Conservation (phyloP, 441 rosid genomes). For the Euphorbia corollata region DNA sequence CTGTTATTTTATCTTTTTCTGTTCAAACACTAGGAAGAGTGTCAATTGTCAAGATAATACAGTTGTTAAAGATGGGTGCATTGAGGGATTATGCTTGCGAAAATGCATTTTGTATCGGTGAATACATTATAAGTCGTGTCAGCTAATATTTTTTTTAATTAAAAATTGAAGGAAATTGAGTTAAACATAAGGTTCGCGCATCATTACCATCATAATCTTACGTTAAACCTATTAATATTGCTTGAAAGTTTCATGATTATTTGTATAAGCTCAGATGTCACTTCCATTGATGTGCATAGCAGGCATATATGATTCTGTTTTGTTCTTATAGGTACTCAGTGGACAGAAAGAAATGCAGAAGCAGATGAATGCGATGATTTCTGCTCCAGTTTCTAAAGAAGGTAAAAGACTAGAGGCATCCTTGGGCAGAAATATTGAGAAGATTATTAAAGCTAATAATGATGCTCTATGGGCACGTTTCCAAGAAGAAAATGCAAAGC, state of each 20-base stretch:
- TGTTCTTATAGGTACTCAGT: constrained; percentile 43
- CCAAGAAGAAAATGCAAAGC: constrained; percentile 65
- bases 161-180: neutral
- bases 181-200: neutral
- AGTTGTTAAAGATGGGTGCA: neutral
- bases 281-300: constrained; percentile 36
- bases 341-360: constrained; percentile 81
- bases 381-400: constrained; percentile 56
- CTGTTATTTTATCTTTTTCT: neutral
- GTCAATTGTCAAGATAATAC: neutral
- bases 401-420: constrained; percentile 74
- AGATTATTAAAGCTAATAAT: constrained; percentile 53
- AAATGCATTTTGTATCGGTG: neutral
- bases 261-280: neutral
- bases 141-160: neutral
- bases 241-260: neutral
- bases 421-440: constrained; percentile 64
- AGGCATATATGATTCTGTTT: constrained; percentile 4
- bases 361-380: constrained; percentile 53
- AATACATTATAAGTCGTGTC: neutral
- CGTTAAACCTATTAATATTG: constrained; percentile 1
- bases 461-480: constrained; percentile 83
- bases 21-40: neutral
- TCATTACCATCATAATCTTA: neutral
- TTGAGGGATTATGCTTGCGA: neutral